These are phyloP conservation scores for Kodamaea laetipori DNA, from an alignment of 805 yeast genomes.

Conservation along the genomic window DNA sequence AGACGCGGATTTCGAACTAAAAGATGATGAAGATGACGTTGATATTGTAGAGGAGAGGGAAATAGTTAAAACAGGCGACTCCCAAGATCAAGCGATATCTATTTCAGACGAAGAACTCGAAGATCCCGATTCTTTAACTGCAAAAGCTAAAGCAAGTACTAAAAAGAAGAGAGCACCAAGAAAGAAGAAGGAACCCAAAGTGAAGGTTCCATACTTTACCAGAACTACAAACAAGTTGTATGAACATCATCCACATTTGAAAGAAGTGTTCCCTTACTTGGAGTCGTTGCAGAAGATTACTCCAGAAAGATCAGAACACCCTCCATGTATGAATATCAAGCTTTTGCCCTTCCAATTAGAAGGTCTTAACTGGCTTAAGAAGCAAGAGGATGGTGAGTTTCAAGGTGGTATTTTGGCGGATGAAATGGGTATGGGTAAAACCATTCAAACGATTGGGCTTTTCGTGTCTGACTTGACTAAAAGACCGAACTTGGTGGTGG, in stretches of 20 bases:
- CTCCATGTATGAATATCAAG: slow-evolving; percentile 70
- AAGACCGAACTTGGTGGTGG: slow-evolving; percentile 84
- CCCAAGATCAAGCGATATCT: slow-evolving; percentile 27
- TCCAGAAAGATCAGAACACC: slow-evolving; percentile 68
- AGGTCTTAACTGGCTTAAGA: slow-evolving; percentile 85
- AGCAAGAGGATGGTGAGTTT: slow-evolving; percentile 78
- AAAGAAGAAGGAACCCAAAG: slow-evolving; percentile 47
- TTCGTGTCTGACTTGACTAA: slow-evolving; percentile 68
- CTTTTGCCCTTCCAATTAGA: slow-evolving; percentile 90
- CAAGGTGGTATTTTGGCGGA: slow-evolving; percentile 94
- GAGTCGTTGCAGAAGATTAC: slow-evolving; percentile 47
- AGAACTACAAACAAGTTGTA: slow-evolving; percentile 68
- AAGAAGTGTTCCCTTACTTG: slow-evolving; percentile 68
- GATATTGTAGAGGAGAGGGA: slow-evolving; percentile 6
- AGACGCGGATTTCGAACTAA: slow-evolving; percentile 18
- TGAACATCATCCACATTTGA: slow-evolving; percentile 77
- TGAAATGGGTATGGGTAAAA: slow-evolving; percentile 99
- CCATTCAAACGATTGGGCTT: slow-evolving; percentile 91
- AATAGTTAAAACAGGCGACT: slow-evolving; percentile 22
- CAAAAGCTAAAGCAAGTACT: slow-evolving; percentile 17
- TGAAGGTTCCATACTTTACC: slow-evolving; percentile 67
- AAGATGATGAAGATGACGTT: slow-evolving; percentile 20
- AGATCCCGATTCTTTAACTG: slow-evolving; percentile 11
- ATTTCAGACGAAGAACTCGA: slow-evolving; percentile 32
- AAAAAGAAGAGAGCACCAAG: slow-evolving; percentile 28